Percentiles rank a stretch among this genome's conserved stretches.
These are phyloP conservation scores for Rubia tinctorum DNA, from an alignment of 305 asterid genomes.

Conservation along the genomic window DNA sequence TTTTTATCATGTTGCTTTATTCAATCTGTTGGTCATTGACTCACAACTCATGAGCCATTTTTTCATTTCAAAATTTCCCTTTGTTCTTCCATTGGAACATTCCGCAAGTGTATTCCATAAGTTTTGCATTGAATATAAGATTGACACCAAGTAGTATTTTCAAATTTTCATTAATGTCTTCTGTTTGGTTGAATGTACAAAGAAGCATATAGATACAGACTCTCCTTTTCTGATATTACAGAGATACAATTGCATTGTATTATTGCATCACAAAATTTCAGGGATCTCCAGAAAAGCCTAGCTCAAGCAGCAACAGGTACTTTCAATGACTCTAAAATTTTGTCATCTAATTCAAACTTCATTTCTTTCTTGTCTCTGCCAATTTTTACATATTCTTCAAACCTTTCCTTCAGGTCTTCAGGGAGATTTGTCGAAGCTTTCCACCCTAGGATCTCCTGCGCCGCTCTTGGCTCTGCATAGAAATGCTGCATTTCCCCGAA, in stretches of 20 bases:
- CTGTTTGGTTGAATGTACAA: not conserved
- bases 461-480: conserved; percentile 93
- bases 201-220: not conserved
- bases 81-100: not conserved
- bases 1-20: not conserved
- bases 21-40: not conserved
- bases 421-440: conserved; percentile 65
- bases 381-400: conserved; percentile 74
- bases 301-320: conserved; percentile 66
- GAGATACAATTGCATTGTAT: not conserved
- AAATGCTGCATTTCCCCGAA: conserved; percentile 58
- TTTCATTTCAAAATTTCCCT: not conserved
- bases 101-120: not conserved
- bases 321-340: conserved; percentile 77
- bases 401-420: conserved; percentile 77
- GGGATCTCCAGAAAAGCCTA: not conserved
- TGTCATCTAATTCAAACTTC: conserved; percentile 75
- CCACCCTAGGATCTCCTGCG: conserved; percentile 91
- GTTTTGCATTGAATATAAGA: not conserved
- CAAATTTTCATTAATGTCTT: not conserved
- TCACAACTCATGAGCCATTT: not conserved
- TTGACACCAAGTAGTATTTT: not conserved
- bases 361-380: conserved; percentile 92
- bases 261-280: not conserved
- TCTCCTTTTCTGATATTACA: not conserved